Base-by-base conservation (phyloP, 805 yeast species). In the Jamesozyma piceae region DNA sequence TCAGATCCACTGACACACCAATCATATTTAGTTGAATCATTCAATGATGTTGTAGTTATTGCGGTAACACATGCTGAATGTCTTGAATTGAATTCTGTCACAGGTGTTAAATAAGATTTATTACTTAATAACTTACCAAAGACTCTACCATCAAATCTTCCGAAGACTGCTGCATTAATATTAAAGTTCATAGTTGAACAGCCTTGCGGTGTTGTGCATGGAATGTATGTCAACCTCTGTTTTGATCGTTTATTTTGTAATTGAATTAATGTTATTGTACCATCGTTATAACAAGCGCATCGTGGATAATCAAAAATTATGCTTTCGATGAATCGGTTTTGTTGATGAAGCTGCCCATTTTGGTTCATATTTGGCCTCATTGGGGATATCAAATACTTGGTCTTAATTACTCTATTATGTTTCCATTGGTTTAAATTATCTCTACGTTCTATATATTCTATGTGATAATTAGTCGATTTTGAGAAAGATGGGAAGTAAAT, bases 401-500 rank as follows among this genome's bases (percentile, higher is more conserved):
- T 62, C 43, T 54, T 58, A 1, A 61, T 47, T 0, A 63, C 60
- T 44, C 62, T 57, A 41, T 59, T 61, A 37, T 62, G 66, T 39
- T 52, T 58, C 67, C 67, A 63, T 32, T 55, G 55, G 18, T 51
- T 53, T 27, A 62, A 37, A 2, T 56, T 47, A 9, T 55, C 50
- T 27, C 52, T 50, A 35, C 71, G 50, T 30, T 53, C 52, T 22
- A 61, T 48, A 33, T 60, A 53, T 49, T 68, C 73, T 1, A 53
- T 54, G 41, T 65, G 63, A 44, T 53, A 68, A 40, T 56, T 57
- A 13, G 36, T 33, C 0, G 69, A 61, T n/a, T 54, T 51, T 2
- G 71, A 55, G 27, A 60, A 50, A 0, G 72, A 65, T 21, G 71
- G 69, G 52, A 68, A 68, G 20, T 47, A 41, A 18, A 51, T 48